Base-by-base conservation (phyloP, 495 filamentous ascomycete species). In the Aspergillus bertholletiae region DNA sequence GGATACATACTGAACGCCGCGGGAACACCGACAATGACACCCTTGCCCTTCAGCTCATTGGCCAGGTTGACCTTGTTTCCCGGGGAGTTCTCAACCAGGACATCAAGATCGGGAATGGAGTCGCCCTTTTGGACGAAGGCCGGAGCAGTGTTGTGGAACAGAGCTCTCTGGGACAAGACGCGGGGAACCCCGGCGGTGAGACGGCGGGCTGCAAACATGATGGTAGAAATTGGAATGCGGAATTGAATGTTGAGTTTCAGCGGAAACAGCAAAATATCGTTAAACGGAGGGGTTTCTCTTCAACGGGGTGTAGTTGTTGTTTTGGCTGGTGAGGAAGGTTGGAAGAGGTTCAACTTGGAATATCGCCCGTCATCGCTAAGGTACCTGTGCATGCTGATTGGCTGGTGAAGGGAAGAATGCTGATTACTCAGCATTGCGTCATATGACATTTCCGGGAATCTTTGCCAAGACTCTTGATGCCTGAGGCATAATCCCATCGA, bases 61-160 rank as follows among this genome's bases (percentile, higher is more conserved):
- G 84, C 83, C 51, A 98, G 78, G 67, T 89, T 94, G 64, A 97
- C 84, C 71, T 89, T 91, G 79, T 90, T 94, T 43, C 88, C 92
- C 20, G 84, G 84, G 20, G 75, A 80, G 66, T 70, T 69, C 65
- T 82, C 79, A 47, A 80, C 76, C 12, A 88, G 69, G 11, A 76
- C 71, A 17, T 88, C 83, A 5, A 82, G 72, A 61, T 87, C 80
- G 17, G 86, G 87, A 24, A 87, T 73, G 40, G 82, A 69, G 61
- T 87, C 85, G 54, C 88, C 80, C 45, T 84, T 83, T 35, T 75
- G 75, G 18, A 78, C 78, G 30, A 79, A 71, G 26, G 83, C 81
- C 20, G 74, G 73, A 3, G 81, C 76, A 41, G 83, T 80, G 53
- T 63, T 74, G 71, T 86, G 74, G 69, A 79, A 79, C 45, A 69